Percentiles rank a stretch among this genome's conserved stretches.
Evolutionary conservation across 192 early-diverging fungal species (phyloP).

Genomic region (Mortierella hygrophila): DNA sequence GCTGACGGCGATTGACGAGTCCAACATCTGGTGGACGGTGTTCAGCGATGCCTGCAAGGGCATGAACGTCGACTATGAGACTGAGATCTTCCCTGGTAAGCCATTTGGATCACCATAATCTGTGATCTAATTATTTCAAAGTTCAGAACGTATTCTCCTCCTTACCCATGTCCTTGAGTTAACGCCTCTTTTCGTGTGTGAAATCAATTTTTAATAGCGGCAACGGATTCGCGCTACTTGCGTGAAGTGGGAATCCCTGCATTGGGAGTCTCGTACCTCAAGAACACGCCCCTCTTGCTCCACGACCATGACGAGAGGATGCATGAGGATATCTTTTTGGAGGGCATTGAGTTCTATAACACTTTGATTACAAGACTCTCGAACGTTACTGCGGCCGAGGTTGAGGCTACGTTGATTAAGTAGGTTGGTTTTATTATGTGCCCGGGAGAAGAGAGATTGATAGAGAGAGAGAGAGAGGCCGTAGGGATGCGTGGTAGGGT

Average conservation of each 20-base stretch:
- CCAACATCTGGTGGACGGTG: slow-evolving; percentile 78
- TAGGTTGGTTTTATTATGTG: neutral
- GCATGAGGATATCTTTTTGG: slow-evolving; percentile 78
- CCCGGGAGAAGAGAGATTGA: no score
- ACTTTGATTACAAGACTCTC: slow-evolving; percentile 71
- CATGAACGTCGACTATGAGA: slow-evolving; percentile 66
- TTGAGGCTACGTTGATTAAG: slow-evolving; percentile 48
- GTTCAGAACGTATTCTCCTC: no score
- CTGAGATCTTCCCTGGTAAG: slow-evolving; percentile 83
- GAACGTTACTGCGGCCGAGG: slow-evolving; percentile 53
- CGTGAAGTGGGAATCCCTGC: slow-evolving; percentile 82
- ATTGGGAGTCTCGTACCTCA: slow-evolving; percentile 86
- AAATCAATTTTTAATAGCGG: slow-evolving; percentile 53
- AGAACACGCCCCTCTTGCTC: slow-evolving; percentile 81
- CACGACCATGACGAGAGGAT: slow-evolving; percentile 92
- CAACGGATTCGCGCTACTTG: slow-evolving; percentile 85
- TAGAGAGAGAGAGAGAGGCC: no score
- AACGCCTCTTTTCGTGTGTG: neutral
- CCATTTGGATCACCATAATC: neutral
- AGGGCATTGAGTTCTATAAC: slow-evolving; percentile 81
- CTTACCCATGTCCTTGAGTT: no score
- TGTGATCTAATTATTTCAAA: no score
- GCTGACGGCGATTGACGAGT: slow-evolving; percentile 65
- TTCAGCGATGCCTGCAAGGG: slow-evolving; percentile 69
- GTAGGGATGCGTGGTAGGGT: no score